Evolutionary conservation across 2,329 filamentous ascomycete genomes (phyloP).

Genomic region (Colletotrichum cereale): DNA sequence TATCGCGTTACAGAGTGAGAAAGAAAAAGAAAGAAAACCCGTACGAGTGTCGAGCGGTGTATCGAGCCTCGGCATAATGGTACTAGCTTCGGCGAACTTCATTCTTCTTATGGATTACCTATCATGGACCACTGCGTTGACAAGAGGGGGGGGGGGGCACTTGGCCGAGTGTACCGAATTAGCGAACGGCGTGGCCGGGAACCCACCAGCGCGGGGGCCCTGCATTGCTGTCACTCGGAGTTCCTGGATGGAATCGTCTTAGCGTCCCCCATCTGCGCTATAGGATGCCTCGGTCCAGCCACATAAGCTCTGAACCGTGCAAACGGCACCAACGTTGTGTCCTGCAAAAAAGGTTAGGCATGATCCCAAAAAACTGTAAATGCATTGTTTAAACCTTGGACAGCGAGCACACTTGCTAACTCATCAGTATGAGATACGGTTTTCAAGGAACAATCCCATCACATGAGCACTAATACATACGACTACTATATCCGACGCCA

Average conservation of each 20-base stretch:
- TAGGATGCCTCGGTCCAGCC: constrained; percentile 33
- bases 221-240: constrained; percentile 23
- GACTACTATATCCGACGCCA: constrained; percentile 2
- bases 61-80: constrained; percentile 24
- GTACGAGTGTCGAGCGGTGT: constrained; percentile 26
- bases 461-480: background rate
- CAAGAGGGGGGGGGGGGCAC: constrained; percentile 16
- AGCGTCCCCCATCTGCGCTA: constrained; percentile 23
- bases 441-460: background rate
- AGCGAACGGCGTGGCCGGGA: constrained; percentile 23
- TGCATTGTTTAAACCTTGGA: background rate
- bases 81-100: background rate
- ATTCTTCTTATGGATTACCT: background rate
- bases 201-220: constrained; percentile 36
- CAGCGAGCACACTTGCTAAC: background rate
- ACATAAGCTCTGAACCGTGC: background rate
- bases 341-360: background rate
- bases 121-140: background rate
- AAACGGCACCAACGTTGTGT: constrained; percentile 9
- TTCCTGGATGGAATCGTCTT: constrained; percentile 33
- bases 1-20: background rate
- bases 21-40: background rate
- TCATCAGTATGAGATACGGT: background rate
- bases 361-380: constrained; percentile 3
- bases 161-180: constrained; percentile 17